Evolutionary conservation across 2,329 filamentous ascomycete species (phyloP).

Genomic region (Paecilomyces dactylethromorphus): DNA sequence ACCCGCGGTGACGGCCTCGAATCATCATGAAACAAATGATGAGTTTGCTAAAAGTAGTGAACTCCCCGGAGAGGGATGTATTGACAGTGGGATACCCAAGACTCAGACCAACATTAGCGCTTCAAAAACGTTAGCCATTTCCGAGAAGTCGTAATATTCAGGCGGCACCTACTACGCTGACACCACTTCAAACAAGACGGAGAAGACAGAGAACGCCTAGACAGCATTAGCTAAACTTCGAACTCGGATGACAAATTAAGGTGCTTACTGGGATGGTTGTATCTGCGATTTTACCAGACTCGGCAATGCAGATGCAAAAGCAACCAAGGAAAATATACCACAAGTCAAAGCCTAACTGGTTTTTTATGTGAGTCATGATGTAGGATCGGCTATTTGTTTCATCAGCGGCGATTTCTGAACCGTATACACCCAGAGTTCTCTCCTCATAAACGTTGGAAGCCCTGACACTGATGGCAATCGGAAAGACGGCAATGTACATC

Average conservation of each 20-base stretch:
- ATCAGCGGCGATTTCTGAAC: constrained; percentile 21
- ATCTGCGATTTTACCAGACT: constrained; percentile 30
- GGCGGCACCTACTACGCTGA: constrained; percentile 35
- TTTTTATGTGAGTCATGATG: constrained; percentile 50
- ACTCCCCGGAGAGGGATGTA: constrained; percentile 35
- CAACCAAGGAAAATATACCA: constrained; percentile 58
- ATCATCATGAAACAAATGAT: constrained; percentile 52
- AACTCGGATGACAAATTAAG: neutral
- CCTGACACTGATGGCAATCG: constrained; percentile 87
- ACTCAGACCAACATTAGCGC: constrained; percentile 28
- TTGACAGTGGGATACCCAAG: constrained; percentile 22
- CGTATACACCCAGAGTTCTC: constrained; percentile 53
- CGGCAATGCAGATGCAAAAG: constrained; percentile 53
- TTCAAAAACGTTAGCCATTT: constrained; percentile 5
- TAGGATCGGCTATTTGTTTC: constrained; percentile 31
- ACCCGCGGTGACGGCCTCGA: constrained; percentile 47
- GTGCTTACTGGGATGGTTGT: constrained; percentile 16
- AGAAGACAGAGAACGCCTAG: constrained; percentile 47
- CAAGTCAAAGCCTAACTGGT: constrained; percentile 60
- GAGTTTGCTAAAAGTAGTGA: constrained; percentile 46
- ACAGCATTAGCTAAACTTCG: neutral
- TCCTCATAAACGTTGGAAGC: constrained; percentile 63
- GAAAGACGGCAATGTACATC: constrained; percentile 98
- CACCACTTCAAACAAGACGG: constrained; percentile 41
- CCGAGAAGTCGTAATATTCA: no score